phyloP scores from a whole-genome alignment of 1,139 yeast species.

The Debaryomyces sp. region DNA sequence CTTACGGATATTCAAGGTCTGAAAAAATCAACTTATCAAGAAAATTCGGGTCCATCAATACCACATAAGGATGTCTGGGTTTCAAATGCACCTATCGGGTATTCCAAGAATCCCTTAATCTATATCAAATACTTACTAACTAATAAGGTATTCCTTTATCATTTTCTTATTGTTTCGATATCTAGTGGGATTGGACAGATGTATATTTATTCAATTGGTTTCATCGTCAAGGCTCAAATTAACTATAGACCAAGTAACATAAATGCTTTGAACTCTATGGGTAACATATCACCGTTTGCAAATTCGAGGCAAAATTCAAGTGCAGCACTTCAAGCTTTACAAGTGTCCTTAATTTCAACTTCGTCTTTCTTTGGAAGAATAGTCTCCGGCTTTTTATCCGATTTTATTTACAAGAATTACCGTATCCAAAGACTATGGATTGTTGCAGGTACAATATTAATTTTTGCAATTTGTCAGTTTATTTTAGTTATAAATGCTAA shows the following conservation, averaged over 20 bases:
- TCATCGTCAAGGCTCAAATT: conserved; percentile 47
- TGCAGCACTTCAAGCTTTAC: conserved; percentile 46
- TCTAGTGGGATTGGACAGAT: conserved; percentile 62
- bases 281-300: background rate
- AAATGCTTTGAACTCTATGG: background rate
- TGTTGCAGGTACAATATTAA: conserved; percentile 29
- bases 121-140: conserved; percentile 27
- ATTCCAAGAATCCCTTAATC: conserved; percentile 20
- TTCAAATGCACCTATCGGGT: background rate
- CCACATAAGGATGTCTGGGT: background rate
- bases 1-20: background rate
- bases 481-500: conserved; percentile 32
- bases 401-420: conserved; percentile 33
- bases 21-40: background rate
- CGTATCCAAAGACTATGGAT: conserved; percentile 47
- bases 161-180: conserved; percentile 36
- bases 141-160: conserved; percentile 33
- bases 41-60: background rate
- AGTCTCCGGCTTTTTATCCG: conserved; percentile 41
- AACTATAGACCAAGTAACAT: conserved; percentile 16
- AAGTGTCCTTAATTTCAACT: conserved; percentile 45
- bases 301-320: conserved; percentile 16
- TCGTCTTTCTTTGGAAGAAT: conserved; percentile 46
- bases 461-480: conserved; percentile 34
- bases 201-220: conserved; percentile 77